Conservation (phyloP, 2,329 filamentous ascomycete species). For the Microcera coccophila region DNA sequence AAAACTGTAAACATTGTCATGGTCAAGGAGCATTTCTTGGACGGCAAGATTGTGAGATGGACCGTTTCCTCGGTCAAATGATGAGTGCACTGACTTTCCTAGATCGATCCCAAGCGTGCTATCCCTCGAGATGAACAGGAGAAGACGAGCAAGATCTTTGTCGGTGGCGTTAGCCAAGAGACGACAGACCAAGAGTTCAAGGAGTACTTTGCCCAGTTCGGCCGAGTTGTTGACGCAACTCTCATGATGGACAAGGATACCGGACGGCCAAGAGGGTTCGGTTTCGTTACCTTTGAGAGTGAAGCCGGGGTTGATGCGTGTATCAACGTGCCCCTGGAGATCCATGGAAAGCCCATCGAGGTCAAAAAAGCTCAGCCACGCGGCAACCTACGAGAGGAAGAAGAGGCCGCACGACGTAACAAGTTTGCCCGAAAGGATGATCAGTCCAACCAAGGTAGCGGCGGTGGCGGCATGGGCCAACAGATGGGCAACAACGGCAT, state of each 20-base stretch:
- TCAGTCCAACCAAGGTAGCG: slow-evolving; percentile 38
- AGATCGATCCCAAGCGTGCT: slow-evolving; percentile 98
- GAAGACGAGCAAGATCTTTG: slow-evolving; percentile 97
- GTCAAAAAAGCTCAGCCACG: slow-evolving; percentile 97
- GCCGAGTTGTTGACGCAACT: slow-evolving; percentile 91
- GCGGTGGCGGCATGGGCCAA: slow-evolving; percentile 38
- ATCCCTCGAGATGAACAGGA: slow-evolving; percentile 98
- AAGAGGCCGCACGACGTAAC: slow-evolving; percentile 62
- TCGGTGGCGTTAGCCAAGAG: slow-evolving; percentile 95
- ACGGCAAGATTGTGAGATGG: slow-evolving; percentile 88
- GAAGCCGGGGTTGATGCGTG: slow-evolving; percentile 93
- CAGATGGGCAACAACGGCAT: slow-evolving; percentile 59
- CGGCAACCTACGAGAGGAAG: slow-evolving; percentile 89
- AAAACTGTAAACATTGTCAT: slow-evolving; percentile 99
- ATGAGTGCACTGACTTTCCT: slow-evolving; percentile 11
- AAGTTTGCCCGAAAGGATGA: slow-evolving; percentile 56
- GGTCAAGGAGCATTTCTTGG: slow-evolving; percentile 98
- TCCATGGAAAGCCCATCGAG: slow-evolving; percentile 93
- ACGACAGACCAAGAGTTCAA: slow-evolving; percentile 95
- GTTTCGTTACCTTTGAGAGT: slow-evolving; percentile 96
- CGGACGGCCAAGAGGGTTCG: slow-evolving; percentile 91
- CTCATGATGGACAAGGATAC: slow-evolving; percentile 99
- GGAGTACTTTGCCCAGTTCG: slow-evolving; percentile 95
- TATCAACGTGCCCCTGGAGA: slow-evolving; percentile 78
- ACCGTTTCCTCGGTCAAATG: background rate